Evolutionary conservation across 2,329 filamentous ascomycete species (phyloP).

Genomic region (Sporothrix inflata): DNA sequence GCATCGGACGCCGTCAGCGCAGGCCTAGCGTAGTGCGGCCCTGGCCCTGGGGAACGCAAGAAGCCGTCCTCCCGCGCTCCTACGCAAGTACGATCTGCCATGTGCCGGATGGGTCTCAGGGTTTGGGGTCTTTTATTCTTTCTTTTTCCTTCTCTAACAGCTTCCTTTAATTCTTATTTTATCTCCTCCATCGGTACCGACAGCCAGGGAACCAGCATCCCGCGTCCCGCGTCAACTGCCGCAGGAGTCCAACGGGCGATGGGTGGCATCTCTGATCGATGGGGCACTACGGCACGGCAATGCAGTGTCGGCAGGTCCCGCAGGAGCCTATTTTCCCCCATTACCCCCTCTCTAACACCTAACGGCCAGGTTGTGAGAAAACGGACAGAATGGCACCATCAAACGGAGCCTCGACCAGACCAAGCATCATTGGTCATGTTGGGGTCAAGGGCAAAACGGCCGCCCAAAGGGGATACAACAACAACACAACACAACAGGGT

Average conservation of each 20-base stretch:
- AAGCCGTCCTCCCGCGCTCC: background rate
- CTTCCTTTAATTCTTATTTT: background rate
- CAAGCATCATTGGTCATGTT: constrained; percentile 13
- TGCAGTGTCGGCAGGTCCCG: background rate
- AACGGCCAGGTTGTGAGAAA: constrained; percentile 19
- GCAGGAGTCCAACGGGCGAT: background rate
- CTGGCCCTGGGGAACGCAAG: background rate
- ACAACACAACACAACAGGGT: constrained; percentile 1
- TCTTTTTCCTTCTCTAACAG: background rate
- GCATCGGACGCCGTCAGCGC: background rate
- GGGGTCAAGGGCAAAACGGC: background rate
- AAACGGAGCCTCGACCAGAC: background rate
- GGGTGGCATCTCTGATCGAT: constrained; percentile 4
- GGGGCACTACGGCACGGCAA: background rate
- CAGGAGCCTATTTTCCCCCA: background rate
- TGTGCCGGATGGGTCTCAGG: background rate
- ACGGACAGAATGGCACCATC: constrained; percentile 11
- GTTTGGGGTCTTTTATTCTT: background rate
- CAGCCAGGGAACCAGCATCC: background rate
- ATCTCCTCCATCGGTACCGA: background rate
- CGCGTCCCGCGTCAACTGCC: background rate
- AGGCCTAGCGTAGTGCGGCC: background rate
- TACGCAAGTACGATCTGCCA: background rate
- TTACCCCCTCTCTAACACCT: background rate
- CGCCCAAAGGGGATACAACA: constrained; percentile 6